Evolutionary conservation across 2,329 filamentous ascomycete genomes (phyloP), one percentile per base, ranked within the genome.

Genomic region (Pseudonectria foliicola): DNA sequence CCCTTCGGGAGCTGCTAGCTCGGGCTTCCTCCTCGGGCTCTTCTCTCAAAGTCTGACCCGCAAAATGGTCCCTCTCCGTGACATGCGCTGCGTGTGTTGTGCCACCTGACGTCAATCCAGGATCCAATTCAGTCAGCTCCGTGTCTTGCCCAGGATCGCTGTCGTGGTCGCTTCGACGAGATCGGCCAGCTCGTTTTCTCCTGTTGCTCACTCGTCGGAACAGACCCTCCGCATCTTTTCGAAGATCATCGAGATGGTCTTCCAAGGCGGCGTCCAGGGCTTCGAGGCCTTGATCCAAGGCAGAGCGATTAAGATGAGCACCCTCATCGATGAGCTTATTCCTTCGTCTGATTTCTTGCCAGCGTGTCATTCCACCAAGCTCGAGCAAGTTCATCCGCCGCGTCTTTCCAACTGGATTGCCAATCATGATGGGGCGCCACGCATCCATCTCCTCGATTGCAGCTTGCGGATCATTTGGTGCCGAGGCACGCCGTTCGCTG

Each of bases 321-420:
- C 54, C 55, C 7, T 56, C 56, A 44, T 77, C 73, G 31, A 78
- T 68, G 31, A 81, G 60, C 29, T 62, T 64, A 48, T 81, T 81
- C 51, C 68, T 73, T 45, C 62, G 70, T 40, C 75, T 66, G 40
- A 89, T 86, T 57, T 87, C 82, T 15, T 75, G 82, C 79, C 81
- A 89, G 27, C 84, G 66, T 33, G 73, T 81, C 66, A 82, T 64
- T 25, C 64, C 61, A 0, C 84, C 83, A 39, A 85, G 61, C 56
- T 89, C 84, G 12, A 89, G 63, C 15, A 86, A 55, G 53, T 76
- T 86, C 70, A 88, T 77, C 40, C 79, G 71, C 32, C 84, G 70
- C 50, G 73, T 75, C 56, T 77, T 80, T 30, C 80, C 75, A 29
- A 74, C 76, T 10, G 83, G 82, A 51, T 84, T 82, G 10, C 83